A percentile compares a stretch with the other conserved stretches of the same genome.
These are phyloP conservation scores for Aegilops bicornis DNA, from an alignment of 176 grass and related monocot genomes.

Conservation along the genomic window DNA sequence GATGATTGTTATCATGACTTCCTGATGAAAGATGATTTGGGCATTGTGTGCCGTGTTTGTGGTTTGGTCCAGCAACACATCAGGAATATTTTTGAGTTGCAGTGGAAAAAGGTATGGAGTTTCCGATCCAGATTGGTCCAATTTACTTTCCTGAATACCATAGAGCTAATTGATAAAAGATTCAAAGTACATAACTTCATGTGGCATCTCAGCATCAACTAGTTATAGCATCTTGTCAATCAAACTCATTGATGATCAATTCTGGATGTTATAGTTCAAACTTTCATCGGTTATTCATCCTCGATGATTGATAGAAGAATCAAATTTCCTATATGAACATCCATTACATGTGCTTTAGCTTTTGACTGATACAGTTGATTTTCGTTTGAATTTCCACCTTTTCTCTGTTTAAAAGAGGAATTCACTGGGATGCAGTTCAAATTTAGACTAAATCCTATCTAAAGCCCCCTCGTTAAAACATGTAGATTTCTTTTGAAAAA, in stretches of 20 bases:
- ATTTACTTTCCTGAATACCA: not conserved
- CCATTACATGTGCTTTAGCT: not conserved
- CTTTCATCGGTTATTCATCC: not conserved
- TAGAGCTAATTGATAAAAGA: not conserved
- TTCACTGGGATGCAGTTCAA: not conserved
- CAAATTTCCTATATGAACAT: not conserved
- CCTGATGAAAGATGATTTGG: slow-evolving; percentile 58
- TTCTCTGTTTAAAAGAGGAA: not conserved
- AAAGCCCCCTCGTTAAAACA: not conserved
- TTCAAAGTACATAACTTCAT: not conserved
- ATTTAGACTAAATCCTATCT: not conserved
- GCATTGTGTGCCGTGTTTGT: slow-evolving; percentile 73
- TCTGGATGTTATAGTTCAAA: not conserved
- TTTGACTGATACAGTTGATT: not conserved
- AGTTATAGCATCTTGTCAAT: not conserved
- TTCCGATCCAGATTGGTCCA: slow-evolving; percentile 10
- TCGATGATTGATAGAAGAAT: not conserved
- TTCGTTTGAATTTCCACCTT: not conserved
- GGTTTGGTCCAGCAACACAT: slow-evolving; percentile 63
- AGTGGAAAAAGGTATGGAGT: slow-evolving; percentile 60
- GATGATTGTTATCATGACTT: slow-evolving; percentile 51
- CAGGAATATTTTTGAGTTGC: slow-evolving; percentile 54
- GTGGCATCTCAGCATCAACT: slow-evolving; percentile 1
- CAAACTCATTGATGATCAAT: not conserved
- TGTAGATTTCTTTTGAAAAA: not conserved